phyloP scores from a whole-genome alignment of 352 stramenopile genomes.

The Pelagophyceae sp. region DNA sequence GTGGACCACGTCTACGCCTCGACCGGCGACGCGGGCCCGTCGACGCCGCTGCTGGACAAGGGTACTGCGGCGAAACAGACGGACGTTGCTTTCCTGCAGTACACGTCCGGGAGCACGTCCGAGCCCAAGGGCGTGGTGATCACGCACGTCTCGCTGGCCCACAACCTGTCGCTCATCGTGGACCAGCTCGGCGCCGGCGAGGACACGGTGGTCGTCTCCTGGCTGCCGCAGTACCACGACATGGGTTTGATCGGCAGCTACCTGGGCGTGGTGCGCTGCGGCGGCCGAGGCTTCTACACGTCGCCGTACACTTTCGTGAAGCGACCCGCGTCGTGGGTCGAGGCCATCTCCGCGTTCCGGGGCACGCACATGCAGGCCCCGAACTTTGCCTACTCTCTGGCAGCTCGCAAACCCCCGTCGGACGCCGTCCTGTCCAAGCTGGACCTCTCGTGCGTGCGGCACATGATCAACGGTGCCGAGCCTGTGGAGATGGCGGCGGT shows the following conservation, averaged over 20 bases:
- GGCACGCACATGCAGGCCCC: constrained; percentile 89
- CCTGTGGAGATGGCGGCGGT: constrained; percentile 69
- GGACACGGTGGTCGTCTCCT: constrained; percentile 89
- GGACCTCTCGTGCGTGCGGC: constrained; percentile 78
- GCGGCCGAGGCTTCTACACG: constrained; percentile 89
- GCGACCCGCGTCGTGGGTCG: constrained; percentile 86
- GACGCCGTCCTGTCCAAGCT: constrained; percentile 33
- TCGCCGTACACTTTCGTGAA: constrained; percentile 95
- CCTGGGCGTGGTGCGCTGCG: constrained; percentile 68
- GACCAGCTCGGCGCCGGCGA: constrained; percentile 68
- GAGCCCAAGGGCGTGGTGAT: constrained; percentile 89
- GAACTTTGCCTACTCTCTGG: constrained; percentile 96
- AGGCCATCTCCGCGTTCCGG: constrained; percentile 49
- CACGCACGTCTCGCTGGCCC: constrained; percentile 74
- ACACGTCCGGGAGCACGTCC: constrained; percentile 86
- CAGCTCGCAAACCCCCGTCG: constrained; percentile 48
- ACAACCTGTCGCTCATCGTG: constrained; percentile 84
- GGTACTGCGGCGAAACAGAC: too few species aligned
- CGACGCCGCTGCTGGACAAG: neutral
- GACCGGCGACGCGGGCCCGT: constrained; percentile 33
- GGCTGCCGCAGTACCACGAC: constrained; percentile 99
- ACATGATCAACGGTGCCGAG: constrained; percentile 97
- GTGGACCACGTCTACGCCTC: constrained; percentile 62
- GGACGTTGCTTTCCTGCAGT: constrained; percentile 86
- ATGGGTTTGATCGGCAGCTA: constrained; percentile 97